Conservation (phyloP, 495 filamentous ascomycete genomes). For the Podospora comata region DNA sequence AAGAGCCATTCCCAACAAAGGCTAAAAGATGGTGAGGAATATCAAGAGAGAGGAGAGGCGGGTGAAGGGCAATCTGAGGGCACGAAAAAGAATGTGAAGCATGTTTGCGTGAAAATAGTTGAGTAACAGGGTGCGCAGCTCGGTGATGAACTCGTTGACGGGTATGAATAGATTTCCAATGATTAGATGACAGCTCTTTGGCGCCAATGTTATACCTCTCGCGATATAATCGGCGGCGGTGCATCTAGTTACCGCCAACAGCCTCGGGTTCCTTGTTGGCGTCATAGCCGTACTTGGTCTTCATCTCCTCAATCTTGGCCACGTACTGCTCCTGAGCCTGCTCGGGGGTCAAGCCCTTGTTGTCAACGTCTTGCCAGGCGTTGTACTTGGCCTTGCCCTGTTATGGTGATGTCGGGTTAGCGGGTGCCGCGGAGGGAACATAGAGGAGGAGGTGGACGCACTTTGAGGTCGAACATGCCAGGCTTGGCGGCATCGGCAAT, state of each 20-base stretch:
- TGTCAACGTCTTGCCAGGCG: conserved; percentile 64
- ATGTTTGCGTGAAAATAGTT: background rate
- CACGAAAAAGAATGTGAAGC: background rate
- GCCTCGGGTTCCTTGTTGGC: conserved; percentile 53
- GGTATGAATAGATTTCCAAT: background rate
- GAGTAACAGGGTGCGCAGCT: no score
- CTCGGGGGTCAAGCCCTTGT: conserved; percentile 55
- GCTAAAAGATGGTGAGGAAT: background rate
- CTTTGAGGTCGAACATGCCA: conserved; percentile 57
- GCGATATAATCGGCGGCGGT: background rate
- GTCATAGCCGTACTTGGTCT: conserved; percentile 63
- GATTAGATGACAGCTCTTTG: background rate
- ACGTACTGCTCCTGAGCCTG: conserved; percentile 77
- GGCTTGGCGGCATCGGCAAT: conserved; percentile 42
- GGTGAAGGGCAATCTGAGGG: background rate
- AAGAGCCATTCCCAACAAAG: background rate
- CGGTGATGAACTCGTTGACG: background rate
- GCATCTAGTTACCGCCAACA: conserved; percentile 36
- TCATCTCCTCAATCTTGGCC: conserved; percentile 62
- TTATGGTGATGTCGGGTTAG: conserved; percentile 6
- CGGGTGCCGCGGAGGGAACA: background rate
- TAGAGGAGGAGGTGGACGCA: conserved; percentile 28
- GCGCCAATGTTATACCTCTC: background rate
- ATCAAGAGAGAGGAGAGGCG: background rate
- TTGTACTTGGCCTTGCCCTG: conserved; percentile 77